A percentile compares a stretch with the other conserved stretches of the same genome.
These are phyloP conservation scores for Pleurotus eryngii DNA, from an alignment of 768 basidiomycete genomes.

Conservation along the genomic window DNA sequence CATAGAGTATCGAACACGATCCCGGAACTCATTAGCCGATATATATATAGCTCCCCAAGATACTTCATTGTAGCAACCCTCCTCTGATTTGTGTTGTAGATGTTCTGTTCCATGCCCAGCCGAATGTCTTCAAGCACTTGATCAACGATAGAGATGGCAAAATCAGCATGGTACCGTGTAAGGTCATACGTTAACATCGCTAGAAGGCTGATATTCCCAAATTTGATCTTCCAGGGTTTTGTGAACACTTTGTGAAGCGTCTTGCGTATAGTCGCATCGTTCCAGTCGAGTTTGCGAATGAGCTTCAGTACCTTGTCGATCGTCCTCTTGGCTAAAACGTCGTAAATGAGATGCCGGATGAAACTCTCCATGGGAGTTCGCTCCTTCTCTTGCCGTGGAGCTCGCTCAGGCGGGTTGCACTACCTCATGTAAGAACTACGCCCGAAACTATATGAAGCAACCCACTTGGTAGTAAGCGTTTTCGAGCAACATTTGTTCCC, in stretches of 20 bases:
- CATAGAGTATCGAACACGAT: slow-evolving; percentile 93
- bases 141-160: slow-evolving; percentile 85
- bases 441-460: background rate
- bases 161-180: slow-evolving; percentile 88
- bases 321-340: slow-evolving; percentile 88
- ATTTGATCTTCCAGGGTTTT: slow-evolving; percentile 99
- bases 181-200: slow-evolving; percentile 96
- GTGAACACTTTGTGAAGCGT: slow-evolving; percentile 87
- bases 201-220: slow-evolving; percentile 80
- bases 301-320: slow-evolving; percentile 95
- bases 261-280: slow-evolving; percentile 58
- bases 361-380: slow-evolving; percentile 88
- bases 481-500: slow-evolving; percentile 86
- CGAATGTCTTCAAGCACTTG: slow-evolving; percentile 93
- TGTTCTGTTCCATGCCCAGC: slow-evolving; percentile 87
- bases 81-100: slow-evolving; percentile 93
- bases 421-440: slow-evolving; percentile 26
- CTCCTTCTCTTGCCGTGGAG: slow-evolving; percentile 81
- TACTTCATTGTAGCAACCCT: slow-evolving; percentile 91
- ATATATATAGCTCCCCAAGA: slow-evolving; percentile 96
- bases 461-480: slow-evolving; percentile 96
- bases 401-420: slow-evolving; percentile 97
- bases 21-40: slow-evolving; percentile 82
- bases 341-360: slow-evolving; percentile 91
- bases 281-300: slow-evolving; percentile 94